phyloP scores from a whole-genome alignment of 177 flowering plant genomes.

The Vitis hybrid region DNA sequence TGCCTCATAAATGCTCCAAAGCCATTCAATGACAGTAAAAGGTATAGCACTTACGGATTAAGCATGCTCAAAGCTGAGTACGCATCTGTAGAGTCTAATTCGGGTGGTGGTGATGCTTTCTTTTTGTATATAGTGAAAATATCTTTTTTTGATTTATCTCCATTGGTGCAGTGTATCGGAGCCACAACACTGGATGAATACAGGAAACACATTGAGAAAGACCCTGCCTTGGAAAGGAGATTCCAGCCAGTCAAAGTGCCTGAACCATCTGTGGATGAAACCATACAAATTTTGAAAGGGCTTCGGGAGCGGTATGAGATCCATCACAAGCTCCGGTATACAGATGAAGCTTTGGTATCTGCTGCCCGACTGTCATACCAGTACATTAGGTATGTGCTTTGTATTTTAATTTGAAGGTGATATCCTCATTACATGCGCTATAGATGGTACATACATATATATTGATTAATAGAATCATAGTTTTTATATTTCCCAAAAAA shows the following conservation, averaged over 20 bases:
- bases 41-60: no score
- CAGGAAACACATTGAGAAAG: slow-evolving; percentile 83
- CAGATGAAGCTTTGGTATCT: slow-evolving; percentile 65
- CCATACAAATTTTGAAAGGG: slow-evolving; percentile 69
- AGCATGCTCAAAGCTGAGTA: not conserved
- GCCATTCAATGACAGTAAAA: no score
- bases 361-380: slow-evolving; percentile 75
- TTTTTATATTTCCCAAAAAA: no score
- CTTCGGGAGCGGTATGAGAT: slow-evolving; percentile 70
- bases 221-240: slow-evolving; percentile 79
- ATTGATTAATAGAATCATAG: no score
- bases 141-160: slow-evolving; percentile 7
- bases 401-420: not conserved
- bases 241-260: slow-evolving; percentile 84
- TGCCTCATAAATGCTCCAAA: no score
- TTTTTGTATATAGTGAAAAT: no score
- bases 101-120: not conserved
- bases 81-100: not conserved
- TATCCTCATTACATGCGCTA: no score
- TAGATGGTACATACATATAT: no score
- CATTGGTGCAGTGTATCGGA: slow-evolving; percentile 65
- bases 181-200: slow-evolving; percentile 87
- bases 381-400: slow-evolving; percentile 61
- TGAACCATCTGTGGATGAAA: slow-evolving; percentile 77
- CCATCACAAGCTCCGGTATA: slow-evolving; percentile 76